Conservation (phyloP, 306 rosid genomes). For the Cicer pinnatifidum region DNA sequence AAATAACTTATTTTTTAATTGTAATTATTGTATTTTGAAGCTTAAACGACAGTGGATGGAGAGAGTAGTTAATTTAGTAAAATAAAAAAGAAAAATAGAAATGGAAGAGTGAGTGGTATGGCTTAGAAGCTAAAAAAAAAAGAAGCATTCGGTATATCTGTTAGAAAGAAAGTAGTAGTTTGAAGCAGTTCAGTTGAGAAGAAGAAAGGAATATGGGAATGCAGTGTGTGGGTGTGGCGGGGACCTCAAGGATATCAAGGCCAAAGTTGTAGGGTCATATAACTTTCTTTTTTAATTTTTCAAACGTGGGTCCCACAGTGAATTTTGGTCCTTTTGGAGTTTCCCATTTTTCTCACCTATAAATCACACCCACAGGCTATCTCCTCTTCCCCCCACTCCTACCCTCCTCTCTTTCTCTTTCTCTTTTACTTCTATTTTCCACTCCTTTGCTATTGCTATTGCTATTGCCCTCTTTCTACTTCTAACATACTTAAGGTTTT, state of each 20-base stretch:
- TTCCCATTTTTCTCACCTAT: slow-evolving; percentile 50
- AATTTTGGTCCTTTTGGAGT: slow-evolving; percentile 43
- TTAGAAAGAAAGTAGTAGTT: not conserved
- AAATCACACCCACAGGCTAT: slow-evolving; percentile 46
- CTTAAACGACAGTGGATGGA: no score
- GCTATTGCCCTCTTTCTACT: not conserved
- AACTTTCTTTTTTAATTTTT: not conserved
- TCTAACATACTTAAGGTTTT: not conserved
- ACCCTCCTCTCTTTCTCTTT: not conserved
- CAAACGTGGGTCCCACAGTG: slow-evolving; percentile 48
- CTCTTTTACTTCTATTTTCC: no score
- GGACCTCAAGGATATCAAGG: slow-evolving; percentile 53
- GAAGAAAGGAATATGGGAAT: not conserved
- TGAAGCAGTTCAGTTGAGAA: not conserved
- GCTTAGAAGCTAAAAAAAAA: no score
- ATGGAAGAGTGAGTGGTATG: no score
- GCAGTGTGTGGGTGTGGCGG: slow-evolving; percentile 42
- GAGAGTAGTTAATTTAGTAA: no score
- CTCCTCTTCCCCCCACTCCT: slow-evolving; percentile 51
- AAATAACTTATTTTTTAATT: no score
- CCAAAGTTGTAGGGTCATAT: slow-evolving; percentile 38
- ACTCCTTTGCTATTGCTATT: no score
- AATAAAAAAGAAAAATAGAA: no score
- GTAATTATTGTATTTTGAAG: no score
- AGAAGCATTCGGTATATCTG: not conserved